These are phyloP conservation scores for Closterium sp. DNA, from an alignment of 139 green algal genomes.

Conservation along the genomic window DNA sequence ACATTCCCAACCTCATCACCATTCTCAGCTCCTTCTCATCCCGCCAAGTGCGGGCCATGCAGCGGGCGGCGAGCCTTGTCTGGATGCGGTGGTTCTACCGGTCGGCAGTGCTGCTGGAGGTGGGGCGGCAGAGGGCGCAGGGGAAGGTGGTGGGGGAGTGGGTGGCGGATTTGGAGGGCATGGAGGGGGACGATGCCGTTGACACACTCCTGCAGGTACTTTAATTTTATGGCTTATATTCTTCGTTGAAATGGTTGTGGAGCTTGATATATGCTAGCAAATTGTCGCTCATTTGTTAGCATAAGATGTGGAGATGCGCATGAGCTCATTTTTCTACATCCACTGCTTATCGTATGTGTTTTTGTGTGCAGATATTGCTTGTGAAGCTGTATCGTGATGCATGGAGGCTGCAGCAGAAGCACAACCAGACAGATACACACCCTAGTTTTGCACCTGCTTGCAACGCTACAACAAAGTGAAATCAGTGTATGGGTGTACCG, in stretches of 20 bases:
- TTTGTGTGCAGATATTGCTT: background rate
- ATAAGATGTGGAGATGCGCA: too few relatives aligned
- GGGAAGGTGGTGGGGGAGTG: background rate
- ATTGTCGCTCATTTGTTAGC: too few relatives aligned
- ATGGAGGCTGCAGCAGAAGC: background rate
- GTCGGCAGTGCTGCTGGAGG: background rate
- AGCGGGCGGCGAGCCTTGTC: background rate
- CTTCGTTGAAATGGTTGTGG: too few relatives aligned
- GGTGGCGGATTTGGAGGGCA: background rate
- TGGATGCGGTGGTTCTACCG: slow-evolving; percentile 27
- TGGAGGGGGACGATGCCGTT: background rate
- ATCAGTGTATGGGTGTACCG: too few relatives aligned
- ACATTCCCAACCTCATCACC: slow-evolving; percentile 1
- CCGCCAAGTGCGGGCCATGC: background rate
- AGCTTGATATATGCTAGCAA: too few relatives aligned
- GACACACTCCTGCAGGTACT: background rate
- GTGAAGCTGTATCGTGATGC: background rate
- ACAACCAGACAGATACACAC: background rate
- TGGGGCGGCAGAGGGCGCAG: background rate
- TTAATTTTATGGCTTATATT: background rate
- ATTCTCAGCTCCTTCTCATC: slow-evolving; percentile 7
- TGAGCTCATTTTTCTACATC: too few relatives aligned
- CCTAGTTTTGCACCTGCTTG: too few relatives aligned
- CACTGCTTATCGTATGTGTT: too few relatives aligned
- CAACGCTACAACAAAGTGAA: background rate